Evolutionary conservation across 495 filamentous ascomycete species (phyloP).

Genomic region (Hypoxylon fuscum): DNA sequence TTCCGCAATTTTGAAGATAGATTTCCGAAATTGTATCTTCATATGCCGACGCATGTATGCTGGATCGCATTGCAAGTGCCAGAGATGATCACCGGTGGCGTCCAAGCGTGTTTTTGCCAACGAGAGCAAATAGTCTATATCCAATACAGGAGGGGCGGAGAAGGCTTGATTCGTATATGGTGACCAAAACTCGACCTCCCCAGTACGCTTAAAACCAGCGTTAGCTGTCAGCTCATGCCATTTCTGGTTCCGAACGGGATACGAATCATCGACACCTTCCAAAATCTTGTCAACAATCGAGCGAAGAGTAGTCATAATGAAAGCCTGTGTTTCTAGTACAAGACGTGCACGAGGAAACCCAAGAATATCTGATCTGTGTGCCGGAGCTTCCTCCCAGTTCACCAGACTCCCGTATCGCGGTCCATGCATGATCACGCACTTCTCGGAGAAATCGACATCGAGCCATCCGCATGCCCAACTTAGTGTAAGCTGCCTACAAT

Average conservation of each 20-base stretch:
- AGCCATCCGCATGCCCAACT: slow-evolving; percentile 8
- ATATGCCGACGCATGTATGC: not conserved
- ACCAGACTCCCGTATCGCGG: slow-evolving; percentile 19
- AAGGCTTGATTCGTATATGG: slow-evolving; percentile 6
- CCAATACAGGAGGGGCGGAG: not conserved
- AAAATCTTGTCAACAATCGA: slow-evolving; percentile 1
- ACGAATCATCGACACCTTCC: not conserved
- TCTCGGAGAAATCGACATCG: slow-evolving; percentile 8
- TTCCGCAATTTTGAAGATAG: not conserved
- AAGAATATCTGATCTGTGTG: slow-evolving; percentile 22
- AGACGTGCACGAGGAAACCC: slow-evolving; percentile 20
- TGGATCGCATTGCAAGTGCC: not conserved
- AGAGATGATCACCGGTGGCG: not conserved
- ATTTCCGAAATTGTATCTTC: not conserved
- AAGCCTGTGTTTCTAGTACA: slow-evolving; percentile 27
- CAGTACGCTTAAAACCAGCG: slow-evolving; percentile 1
- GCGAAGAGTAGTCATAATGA: slow-evolving; percentile 1
- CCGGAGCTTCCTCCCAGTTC: slow-evolving; percentile 32
- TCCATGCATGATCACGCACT: slow-evolving; percentile 12
- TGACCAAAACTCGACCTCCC: slow-evolving; percentile 4
- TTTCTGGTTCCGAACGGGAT: not conserved
- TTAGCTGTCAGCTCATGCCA: slow-evolving; percentile 2
- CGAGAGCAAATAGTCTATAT: not conserved
- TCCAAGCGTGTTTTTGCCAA: not conserved
- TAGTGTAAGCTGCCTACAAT: slow-evolving; percentile 5